A percentile compares a stretch with the other conserved stretches of the same genome.
These are phyloP conservation scores for Tolypocladium guangdongense DNA, from an alignment of 2,329 filamentous ascomycete genomes.

Conservation along the genomic window DNA sequence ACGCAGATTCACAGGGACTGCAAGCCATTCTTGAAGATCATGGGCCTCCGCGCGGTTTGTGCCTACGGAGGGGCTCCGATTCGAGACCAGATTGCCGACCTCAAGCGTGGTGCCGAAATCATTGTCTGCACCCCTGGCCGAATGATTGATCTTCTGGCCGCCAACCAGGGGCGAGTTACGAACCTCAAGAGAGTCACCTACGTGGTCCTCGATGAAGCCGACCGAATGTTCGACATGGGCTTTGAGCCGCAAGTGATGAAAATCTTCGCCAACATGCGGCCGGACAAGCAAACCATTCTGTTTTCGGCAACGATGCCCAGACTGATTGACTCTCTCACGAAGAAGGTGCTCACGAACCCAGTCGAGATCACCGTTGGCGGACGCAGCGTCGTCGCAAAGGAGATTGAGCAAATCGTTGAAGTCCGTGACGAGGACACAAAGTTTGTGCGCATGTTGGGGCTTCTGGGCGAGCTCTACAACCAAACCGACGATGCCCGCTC, in stretches of 20 bases:
- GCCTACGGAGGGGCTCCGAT: slow-evolving; percentile 93
- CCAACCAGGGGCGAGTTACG: slow-evolving; percentile 88
- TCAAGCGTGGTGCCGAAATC: slow-evolving; percentile 91
- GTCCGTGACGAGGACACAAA: slow-evolving; percentile 74
- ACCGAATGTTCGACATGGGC: slow-evolving; percentile 99
- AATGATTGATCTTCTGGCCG: slow-evolving; percentile 88
- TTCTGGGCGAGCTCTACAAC: slow-evolving; percentile 78
- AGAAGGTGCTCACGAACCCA: slow-evolving; percentile 75
- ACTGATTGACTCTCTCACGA: slow-evolving; percentile 81
- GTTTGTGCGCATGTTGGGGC: slow-evolving; percentile 71
- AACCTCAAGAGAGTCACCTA: slow-evolving; percentile 86
- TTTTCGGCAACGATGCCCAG: slow-evolving; percentile 96
- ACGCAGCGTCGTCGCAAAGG: slow-evolving; percentile 74
- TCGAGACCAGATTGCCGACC: slow-evolving; percentile 91
- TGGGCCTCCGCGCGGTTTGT: slow-evolving; percentile 77
- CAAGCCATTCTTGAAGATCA: slow-evolving; percentile 83
- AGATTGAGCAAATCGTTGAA: slow-evolving; percentile 89
- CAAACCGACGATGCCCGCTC: slow-evolving; percentile 82
- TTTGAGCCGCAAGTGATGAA: slow-evolving; percentile 98
- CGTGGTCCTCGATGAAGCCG: slow-evolving; percentile 90
- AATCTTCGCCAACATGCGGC: slow-evolving; percentile 82
- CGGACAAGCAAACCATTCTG: slow-evolving; percentile 84
- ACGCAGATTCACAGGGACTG: slow-evolving; percentile 91
- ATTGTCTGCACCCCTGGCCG: slow-evolving; percentile 91
- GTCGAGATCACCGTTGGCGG: slow-evolving; percentile 91